A percentile compares a stretch with the other conserved stretches of the same genome.
Evolutionary conservation across 306 rosid species (phyloP).

Genomic region (Arachis stenosperma): DNA sequence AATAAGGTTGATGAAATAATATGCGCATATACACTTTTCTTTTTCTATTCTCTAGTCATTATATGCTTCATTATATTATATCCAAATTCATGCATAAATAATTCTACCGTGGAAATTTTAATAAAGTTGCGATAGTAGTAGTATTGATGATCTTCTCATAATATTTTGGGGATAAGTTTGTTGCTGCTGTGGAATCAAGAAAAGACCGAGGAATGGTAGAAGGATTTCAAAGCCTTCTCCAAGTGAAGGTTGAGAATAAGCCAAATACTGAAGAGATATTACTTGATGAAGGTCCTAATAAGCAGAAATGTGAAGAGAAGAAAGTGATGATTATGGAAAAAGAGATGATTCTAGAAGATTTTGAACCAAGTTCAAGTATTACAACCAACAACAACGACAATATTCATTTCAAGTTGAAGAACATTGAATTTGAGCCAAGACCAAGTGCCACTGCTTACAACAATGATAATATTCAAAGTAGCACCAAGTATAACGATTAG

Average conservation of each 20-base stretch:
- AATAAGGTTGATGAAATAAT: no score
- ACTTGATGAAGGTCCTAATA: neutral
- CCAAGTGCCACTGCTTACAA: no score
- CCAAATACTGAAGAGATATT: neutral
- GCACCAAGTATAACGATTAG: neutral
- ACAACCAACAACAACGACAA: neutral
- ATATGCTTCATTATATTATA: no score
- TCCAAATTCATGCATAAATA: no score
- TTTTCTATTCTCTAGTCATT: no score
- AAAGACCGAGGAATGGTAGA: neutral
- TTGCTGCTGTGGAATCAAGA: constrained; percentile 29
- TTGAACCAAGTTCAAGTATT: neutral
- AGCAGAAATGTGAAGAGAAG: neutral
- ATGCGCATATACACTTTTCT: no score
- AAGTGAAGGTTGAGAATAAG: no score
- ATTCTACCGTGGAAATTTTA: no score
- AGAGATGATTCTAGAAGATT: neutral
- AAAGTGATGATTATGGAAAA: neutral
- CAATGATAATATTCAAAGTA: neutral
- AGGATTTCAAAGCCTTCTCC: neutral
- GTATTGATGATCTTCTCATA: neutral
- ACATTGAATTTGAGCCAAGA: no score
- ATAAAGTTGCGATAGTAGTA: no score
- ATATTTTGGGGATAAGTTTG: constrained; percentile 29
- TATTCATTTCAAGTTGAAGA: neutral